A percentile compares a stretch with the other conserved stretches of the same genome.
phyloP scores from a whole-genome alignment of 768 basidiomycete genomes.

The Mycena sanguinolenta region DNA sequence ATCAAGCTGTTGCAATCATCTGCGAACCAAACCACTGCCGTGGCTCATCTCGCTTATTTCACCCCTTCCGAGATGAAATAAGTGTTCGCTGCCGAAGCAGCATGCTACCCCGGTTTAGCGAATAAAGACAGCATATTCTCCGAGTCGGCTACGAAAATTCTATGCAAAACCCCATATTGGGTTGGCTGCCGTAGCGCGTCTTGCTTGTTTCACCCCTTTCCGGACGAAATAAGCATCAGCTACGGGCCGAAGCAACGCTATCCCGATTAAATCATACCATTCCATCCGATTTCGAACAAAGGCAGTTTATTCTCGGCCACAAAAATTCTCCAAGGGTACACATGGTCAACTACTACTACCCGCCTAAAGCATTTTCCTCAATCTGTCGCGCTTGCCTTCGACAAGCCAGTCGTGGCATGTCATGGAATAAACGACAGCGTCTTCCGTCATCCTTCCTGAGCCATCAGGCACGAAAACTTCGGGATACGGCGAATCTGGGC shows the following conservation, averaged over 20 bases:
- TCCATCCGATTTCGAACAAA: too few species aligned
- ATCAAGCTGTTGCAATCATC: slow-evolving; percentile 1
- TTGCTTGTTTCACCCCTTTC: too few species aligned
- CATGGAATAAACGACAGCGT: slow-evolving; percentile 41
- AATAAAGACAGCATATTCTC: not conserved
- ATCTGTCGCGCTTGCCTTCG: slow-evolving; percentile 28
- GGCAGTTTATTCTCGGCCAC: too few species aligned
- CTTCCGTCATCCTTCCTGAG: slow-evolving; percentile 37
- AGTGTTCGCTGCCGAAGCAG: not conserved
- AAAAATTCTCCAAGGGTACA: too few species aligned
- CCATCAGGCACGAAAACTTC: slow-evolving; percentile 33
- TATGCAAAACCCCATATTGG: not conserved
- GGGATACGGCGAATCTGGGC: slow-evolving; percentile 31
- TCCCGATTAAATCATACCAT: too few species aligned
- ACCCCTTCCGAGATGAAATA: not conserved
- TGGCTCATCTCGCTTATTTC: not conserved
- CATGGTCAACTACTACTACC: too few species aligned
- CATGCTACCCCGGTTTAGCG: too few species aligned
- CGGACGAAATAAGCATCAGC: too few species aligned
- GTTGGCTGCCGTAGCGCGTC: too few species aligned
- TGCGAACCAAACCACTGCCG: slow-evolving; percentile 17
- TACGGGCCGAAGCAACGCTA: too few species aligned
- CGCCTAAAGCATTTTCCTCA: slow-evolving; percentile 22
- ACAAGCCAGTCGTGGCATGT: slow-evolving; percentile 38
- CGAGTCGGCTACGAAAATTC: not conserved